phyloP scores from a whole-genome alignment of 768 basidiomycete species.

The Sistotremastrum niveocremeum region DNA sequence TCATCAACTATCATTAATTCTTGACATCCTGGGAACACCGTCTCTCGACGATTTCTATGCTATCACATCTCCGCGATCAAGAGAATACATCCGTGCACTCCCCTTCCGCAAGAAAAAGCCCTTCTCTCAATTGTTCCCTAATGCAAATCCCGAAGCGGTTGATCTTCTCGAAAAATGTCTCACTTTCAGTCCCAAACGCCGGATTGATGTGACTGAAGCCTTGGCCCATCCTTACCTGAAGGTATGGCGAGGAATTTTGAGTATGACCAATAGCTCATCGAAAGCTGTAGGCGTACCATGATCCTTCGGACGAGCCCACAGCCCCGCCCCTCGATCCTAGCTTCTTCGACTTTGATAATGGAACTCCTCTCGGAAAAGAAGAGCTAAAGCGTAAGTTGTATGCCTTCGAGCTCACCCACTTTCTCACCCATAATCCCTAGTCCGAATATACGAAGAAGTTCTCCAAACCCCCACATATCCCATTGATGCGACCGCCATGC shows the following conservation, averaged over 20 bases:
- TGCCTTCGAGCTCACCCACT: no score
- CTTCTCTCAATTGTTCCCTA: conserved; percentile 57
- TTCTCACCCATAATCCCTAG: no score
- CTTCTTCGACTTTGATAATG: conserved; percentile 77
- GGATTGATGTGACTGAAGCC: conserved; percentile 81
- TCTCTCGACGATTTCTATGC: conserved; percentile 92
- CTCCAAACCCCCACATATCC: no score
- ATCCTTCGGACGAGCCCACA: conserved; percentile 77
- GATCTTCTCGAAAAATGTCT: conserved; percentile 72
- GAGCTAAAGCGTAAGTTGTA: conserved; percentile 44
- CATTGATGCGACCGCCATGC: no score
- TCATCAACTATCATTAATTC: conserved; percentile 83
- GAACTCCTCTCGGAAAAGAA: conserved; percentile 49
- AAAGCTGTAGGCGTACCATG: conserved; percentile 63
- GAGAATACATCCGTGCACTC: conserved; percentile 81
- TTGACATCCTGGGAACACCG: conserved; percentile 87
- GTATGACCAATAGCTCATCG: not conserved
- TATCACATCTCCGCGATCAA: conserved; percentile 64
- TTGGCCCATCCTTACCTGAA: conserved; percentile 82
- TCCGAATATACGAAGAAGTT: no score
- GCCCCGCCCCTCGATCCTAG: conserved; percentile 62
- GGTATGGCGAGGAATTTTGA: conserved; percentile 26
- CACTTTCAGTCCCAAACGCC: conserved; percentile 74
- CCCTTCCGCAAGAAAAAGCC: conserved; percentile 75
- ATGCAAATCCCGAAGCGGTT: conserved; percentile 61